Percentiles rank a stretch among this genome's conserved stretches.
phyloP scores from a whole-genome alignment of 2,329 filamentous ascomycete species.

The Knoxdaviesia proteae region DNA sequence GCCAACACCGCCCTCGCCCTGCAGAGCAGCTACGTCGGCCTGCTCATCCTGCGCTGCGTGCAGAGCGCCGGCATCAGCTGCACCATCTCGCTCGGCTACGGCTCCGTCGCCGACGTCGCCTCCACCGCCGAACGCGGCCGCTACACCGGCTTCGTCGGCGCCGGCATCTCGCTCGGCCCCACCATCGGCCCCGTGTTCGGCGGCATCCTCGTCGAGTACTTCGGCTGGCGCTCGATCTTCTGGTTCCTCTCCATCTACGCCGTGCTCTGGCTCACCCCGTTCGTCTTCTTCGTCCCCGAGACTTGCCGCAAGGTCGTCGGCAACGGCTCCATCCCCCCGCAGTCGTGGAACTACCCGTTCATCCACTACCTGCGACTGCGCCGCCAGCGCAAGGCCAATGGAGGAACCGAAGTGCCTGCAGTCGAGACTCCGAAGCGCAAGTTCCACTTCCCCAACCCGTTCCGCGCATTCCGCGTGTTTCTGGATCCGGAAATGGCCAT shows the following conservation, averaged over 20 bases:
- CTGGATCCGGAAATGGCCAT: constrained; percentile 20
- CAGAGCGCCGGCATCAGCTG: constrained; percentile 37
- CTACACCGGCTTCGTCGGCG: constrained; percentile 32
- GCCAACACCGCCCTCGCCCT: constrained; percentile 33
- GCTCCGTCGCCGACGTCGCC: constrained; percentile 41
- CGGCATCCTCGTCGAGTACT: constrained; percentile 31
- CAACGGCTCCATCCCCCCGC: constrained; percentile 26
- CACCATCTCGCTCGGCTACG: constrained; percentile 34
- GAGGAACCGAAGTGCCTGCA: not conserved
- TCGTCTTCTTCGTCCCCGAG: constrained; percentile 31
- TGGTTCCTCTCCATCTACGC: constrained; percentile 35
- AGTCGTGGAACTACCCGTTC: constrained; percentile 13
- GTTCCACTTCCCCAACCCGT: constrained; percentile 14
- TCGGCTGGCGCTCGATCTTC: constrained; percentile 40
- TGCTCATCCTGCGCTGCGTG: constrained; percentile 32
- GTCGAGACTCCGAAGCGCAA: not conserved
- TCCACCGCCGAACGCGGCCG: constrained; percentile 40
- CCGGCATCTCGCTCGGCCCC: constrained; percentile 25
- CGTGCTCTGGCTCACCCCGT: constrained; percentile 17
- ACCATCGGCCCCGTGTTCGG: constrained; percentile 35
- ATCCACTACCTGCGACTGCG: constrained; percentile 2
- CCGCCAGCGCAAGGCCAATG: not conserved
- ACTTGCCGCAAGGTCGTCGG: constrained; percentile 27
- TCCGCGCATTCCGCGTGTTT: constrained; percentile 18
- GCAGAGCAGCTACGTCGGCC: constrained; percentile 23